Evolutionary conservation across 352 stramenopile genomes (phyloP), one percentile per base, ranked within the genome.

Genomic region (Peronospora belbahrii): DNA sequence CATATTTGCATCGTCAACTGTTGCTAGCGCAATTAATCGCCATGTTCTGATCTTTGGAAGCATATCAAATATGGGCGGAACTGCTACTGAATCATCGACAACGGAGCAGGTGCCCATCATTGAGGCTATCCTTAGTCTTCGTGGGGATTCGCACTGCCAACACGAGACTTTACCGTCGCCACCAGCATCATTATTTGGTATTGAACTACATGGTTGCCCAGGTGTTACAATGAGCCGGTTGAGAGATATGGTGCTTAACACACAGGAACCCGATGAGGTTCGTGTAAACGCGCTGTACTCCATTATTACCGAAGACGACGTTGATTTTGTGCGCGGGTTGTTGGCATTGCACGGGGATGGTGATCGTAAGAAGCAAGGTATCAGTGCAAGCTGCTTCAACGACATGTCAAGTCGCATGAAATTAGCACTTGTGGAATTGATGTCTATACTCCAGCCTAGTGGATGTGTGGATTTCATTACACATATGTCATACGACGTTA

Each of bases 21-120:
- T 70, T 23, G 62, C 73, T 6, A 87, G 80, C 42, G 70, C 75
- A 15, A 77, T 85, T 53, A 92, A 92, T 38, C 73, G 80, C 6
- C 68, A 85, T 34, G 74, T 85, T 38, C 44, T 88, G 11, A 85
- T 91, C 32, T 86, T 85, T 46, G 82, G 78, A 47, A 85, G 70
- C 52, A 88, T 86, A 40, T 78, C 74, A 18, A 85, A 45, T 49
- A 61, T 81, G 66, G 72, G 59, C 25, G 74, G 70, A 2, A 82
- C 74, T 28, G 58, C 76, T 14, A 87, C 73, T 2, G 62, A 81
- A n/a, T 85, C 74, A n/a, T 83, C 77, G 13, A 85, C 73, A 42
- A 86, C 74, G 0, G 74, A 86, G 53, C 74, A 84, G 38, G 74
- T 83, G 11, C 77, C 77, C 30, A 86, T 88, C 44, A 81, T 88